Base-by-base conservation (phyloP, 2,329 filamentous ascomycete genomes). In the Fusarium devonianum region DNA sequence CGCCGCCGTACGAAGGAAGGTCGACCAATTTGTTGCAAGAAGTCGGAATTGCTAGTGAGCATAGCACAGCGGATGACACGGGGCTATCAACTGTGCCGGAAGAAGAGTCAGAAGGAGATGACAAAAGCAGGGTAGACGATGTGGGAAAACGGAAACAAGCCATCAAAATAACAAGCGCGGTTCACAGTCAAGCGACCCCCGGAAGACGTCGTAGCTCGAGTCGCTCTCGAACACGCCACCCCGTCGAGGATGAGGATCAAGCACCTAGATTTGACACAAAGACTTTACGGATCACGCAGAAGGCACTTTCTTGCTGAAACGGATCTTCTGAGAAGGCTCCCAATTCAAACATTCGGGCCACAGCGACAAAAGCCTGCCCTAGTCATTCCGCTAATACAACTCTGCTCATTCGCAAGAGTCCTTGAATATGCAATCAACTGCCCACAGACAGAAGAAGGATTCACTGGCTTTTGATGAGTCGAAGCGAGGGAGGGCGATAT, bases 81-180 rank as follows among this genome's bases (percentile, higher is more conserved):
- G n/a, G n/a, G 22, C 18, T 39, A 26, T 28, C 25, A 26, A 13
- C 18, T 16, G 25, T 36, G 9, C 26, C 18, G 33, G 53, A 53
- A 36, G 29, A 35, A 18, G 11, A 14, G 9, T 21, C 34, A 9
- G 47, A 40, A 43, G 19, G 23, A 30, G 22, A 16, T 14, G n/a
- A 21, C 32, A 13, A 21, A 8, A 29, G 17, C 12, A 9, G 35
- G n/a, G 23, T 25, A 26, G 23, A 26, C 11, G 23, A 11, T 30
- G 11, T n/a, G 2, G 12, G 9, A 12, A 32, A n/a, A 4, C 4
- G 7, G 23, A 12, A 4, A 12, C 23, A 26, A 12, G 11, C 23
- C 11, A 7, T 10, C 4, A 12, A 26, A n/a, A 26, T 12, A 26
- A 6, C 6, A n/a, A 12, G 23, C 11, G 23, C 5, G 23, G 5